Evolutionary conservation across 805 yeast species (phyloP).

Genomic region (Kodamaea nitidulidarum): DNA sequence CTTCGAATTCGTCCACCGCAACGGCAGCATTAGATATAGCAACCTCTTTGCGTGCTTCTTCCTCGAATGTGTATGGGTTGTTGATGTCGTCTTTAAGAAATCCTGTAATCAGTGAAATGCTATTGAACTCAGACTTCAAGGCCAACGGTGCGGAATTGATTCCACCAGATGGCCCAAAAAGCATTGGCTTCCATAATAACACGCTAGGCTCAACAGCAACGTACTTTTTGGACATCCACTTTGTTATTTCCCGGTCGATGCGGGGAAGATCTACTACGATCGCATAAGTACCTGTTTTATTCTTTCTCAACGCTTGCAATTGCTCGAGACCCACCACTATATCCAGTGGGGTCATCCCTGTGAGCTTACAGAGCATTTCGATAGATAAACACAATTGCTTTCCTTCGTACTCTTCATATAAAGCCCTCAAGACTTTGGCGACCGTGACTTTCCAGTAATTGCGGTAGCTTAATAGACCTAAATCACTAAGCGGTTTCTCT

Average conservation of each 20-base stretch:
- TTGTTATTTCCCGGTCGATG: constrained; percentile 39
- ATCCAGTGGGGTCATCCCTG: constrained; percentile 87
- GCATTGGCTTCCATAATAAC: constrained; percentile 75
- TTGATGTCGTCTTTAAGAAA: constrained; percentile 66
- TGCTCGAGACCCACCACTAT: constrained; percentile 84
- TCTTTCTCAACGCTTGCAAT: constrained; percentile 53
- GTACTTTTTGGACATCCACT: constrained; percentile 55
- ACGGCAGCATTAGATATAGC: constrained; percentile 12
- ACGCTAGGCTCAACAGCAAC: constrained; percentile 47
- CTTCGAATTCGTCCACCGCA: constrained; percentile 22
- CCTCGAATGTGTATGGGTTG: constrained; percentile 59
- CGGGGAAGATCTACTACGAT: constrained; percentile 46
- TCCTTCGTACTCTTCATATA: constrained; percentile 15
- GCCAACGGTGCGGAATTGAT: constrained; percentile 55
- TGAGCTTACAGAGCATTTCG: constrained; percentile 56
- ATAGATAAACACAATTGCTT: constrained; percentile 40
- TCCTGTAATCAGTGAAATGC: constrained; percentile 53
- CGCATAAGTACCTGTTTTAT: constrained; percentile 45
- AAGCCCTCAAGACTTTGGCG: constrained; percentile 41
- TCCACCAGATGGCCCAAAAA: constrained; percentile 85
- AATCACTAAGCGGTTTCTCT: constrained; percentile 85
- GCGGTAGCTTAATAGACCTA: constrained; percentile 81
- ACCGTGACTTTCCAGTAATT: constrained; percentile 78
- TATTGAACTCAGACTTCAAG: constrained; percentile 24
- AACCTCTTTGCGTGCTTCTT: constrained; percentile 49